Base-by-base conservation (phyloP, 2,329 filamentous ascomycete genomes). In the Fusarium scirpi region DNA sequence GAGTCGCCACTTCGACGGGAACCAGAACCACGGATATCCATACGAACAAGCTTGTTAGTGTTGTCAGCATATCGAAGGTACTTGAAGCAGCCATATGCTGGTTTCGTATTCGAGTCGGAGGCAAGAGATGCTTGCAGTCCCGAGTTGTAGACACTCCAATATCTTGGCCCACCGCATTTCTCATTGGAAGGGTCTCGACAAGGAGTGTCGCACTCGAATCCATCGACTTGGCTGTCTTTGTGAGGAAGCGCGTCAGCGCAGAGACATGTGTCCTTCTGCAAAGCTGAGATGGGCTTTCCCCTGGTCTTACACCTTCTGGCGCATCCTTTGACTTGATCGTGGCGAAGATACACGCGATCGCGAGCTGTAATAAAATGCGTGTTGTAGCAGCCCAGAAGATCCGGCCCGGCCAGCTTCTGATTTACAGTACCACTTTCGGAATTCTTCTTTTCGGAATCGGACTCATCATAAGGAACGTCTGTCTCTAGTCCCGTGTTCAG, bases 61-160 rank as follows among this genome's bases (percentile, higher is more conserved):
- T 12, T 7, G 10, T 25, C 18, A 2, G 24, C 25, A 30, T 38
- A 34, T 13, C 18, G n/a, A 1, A 25, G n/a, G 11, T 58, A 27
- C 2, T 1, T 32, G 13, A 65, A 65, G 15, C 62, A 65, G n/a
- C 59, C 62, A 2, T 53, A 34, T 7, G 49, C 4, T 27, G 13
- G 8, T 22, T 22, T 41, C n/a, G n/a, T 12, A 7, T 5, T 12
- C 24, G n/a, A 11, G 1, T 43, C 34, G 4, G 9, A 5, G 3
- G 10, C 2, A 10, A 52, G 8, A 6, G 12, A n/a, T 18, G 12
- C 6, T 20, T 27, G 6, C 24, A 52, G 5, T 11, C 49, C 49
- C 3, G 49, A 22, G 12, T 27, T 41, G 16, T 20, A 52, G 32
- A 52, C 8, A 12, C 24, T 52, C 22, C 22, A 52, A 11, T 27